These are phyloP conservation scores for Rosa lucieae DNA, from an alignment of 306 rosid species.

Conservation along the genomic window DNA sequence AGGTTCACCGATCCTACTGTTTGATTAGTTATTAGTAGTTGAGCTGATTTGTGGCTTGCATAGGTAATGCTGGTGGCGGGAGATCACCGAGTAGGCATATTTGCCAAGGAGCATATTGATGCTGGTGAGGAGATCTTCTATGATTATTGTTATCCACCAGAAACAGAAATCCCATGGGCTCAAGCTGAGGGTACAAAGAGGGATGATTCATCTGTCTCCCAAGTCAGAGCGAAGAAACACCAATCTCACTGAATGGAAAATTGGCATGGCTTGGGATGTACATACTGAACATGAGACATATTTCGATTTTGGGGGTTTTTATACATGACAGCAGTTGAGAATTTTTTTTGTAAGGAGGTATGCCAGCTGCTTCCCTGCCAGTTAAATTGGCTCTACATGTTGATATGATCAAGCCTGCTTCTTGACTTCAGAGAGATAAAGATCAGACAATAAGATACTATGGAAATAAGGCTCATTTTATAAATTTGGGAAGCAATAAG, in stretches of 20 bases:
- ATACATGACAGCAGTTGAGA: conserved; percentile 19
- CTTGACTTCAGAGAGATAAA: conserved; percentile 4
- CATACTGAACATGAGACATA: conserved; percentile 12
- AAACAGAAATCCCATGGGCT: conserved; percentile 93
- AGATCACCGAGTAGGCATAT: conserved; percentile 96
- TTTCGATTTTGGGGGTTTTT: conserved; percentile 3
- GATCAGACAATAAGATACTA: background rate
- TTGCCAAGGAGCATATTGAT: conserved; percentile 91
- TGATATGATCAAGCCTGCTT: conserved; percentile 12
- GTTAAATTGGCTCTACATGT: conserved; percentile 6
- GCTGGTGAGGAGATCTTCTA: conserved; percentile 94
- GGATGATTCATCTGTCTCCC: conserved; percentile 68
- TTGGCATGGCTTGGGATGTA: conserved; percentile 29
- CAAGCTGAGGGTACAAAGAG: conserved; percentile 87
- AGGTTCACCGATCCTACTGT: conserved; percentile 11
- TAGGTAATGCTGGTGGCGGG: conserved; percentile 97
- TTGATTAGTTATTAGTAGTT: conserved; percentile 18
- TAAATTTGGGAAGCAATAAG: conserved; percentile 19
- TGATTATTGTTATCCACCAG: conserved; percentile 88
- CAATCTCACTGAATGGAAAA: conserved; percentile 74
- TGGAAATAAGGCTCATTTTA: background rate
- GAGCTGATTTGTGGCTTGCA: conserved; percentile 26
- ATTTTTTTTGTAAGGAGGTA: conserved; percentile 4
- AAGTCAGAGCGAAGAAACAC: conserved; percentile 96
- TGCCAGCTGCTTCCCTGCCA: background rate